phyloP scores from a whole-genome alignment of 305 asterid genomes.

The Withania somnifera region DNA sequence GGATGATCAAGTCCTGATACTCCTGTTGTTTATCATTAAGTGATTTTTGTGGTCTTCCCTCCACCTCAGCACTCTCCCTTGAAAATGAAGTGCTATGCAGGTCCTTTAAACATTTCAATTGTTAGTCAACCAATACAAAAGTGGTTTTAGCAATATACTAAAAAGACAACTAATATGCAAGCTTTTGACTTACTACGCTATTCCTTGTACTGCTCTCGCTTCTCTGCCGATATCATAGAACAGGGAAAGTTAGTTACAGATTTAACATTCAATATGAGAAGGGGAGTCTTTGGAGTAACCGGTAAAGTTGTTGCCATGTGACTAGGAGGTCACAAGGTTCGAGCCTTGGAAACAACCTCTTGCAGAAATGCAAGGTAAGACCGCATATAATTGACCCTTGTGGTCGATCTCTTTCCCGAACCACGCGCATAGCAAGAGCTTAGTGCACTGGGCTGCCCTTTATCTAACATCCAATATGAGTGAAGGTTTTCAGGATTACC shows the following conservation, averaged over 20 bases:
- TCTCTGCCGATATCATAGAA: constrained; percentile 44
- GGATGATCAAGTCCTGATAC: constrained; percentile 96
- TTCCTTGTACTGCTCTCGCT: constrained; percentile 52
- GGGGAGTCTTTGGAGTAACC: no score
- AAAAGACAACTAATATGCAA: background rate
- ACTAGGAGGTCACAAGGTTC: no score
- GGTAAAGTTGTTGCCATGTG: no score
- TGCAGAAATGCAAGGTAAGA: no score
- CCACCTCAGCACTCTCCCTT: constrained; percentile 62
- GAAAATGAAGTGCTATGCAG: constrained; percentile 75
- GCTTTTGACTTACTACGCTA: constrained; percentile 47
- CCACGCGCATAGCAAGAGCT: no score
- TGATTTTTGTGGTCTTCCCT: constrained; percentile 93
- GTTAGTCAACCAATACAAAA: constrained; percentile 2
- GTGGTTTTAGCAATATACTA: background rate
- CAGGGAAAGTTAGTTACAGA: constrained; percentile 4
- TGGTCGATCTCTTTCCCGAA: no score
- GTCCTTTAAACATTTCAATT: constrained; percentile 41
- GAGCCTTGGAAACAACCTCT: no score
- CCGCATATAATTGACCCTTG: no score
- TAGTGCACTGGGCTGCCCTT: no score
- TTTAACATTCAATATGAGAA: constrained; percentile 4
- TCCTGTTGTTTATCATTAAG: constrained; percentile 98
- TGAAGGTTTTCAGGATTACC: constrained; percentile 31
- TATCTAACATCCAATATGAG: constrained; percentile 9